These are phyloP conservation scores for Deakozyma indianensis DNA, from an alignment of 805 yeast species.

Conservation along the genomic window DNA sequence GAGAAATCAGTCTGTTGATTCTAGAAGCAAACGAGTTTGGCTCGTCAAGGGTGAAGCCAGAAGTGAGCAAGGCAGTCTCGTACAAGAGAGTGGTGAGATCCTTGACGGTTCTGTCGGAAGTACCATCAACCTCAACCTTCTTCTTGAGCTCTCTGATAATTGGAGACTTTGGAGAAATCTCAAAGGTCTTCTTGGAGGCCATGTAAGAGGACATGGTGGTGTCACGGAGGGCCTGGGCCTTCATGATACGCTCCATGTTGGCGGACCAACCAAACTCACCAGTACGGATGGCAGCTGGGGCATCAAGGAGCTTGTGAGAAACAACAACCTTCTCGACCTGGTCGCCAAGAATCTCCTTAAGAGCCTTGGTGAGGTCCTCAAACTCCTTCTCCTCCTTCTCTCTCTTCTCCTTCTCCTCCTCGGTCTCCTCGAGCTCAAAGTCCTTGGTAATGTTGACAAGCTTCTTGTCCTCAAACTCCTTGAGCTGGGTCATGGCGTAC, in stretches of 20 bases:
- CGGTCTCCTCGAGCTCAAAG: slow-evolving; percentile 90
- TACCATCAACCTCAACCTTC: slow-evolving; percentile 95
- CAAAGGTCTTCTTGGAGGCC: slow-evolving; percentile 99
- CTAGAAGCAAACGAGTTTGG: slow-evolving; percentile 95
- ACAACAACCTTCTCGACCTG: slow-evolving; percentile 99
- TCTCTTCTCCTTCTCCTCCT: slow-evolving; percentile 90
- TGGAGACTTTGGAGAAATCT: slow-evolving; percentile 92
- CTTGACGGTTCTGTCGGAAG: slow-evolving; percentile 96
- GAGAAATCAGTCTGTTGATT: slow-evolving; percentile 94
- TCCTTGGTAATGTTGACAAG: slow-evolving; percentile 98
- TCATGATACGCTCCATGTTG: slow-evolving; percentile 99
- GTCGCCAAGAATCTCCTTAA: slow-evolving; percentile 95
- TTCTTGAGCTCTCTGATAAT: slow-evolving; percentile 91
- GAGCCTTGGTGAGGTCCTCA: slow-evolving; percentile 87
- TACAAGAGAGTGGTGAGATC: slow-evolving; percentile 90
- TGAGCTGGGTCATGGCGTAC: slow-evolving; percentile 97
- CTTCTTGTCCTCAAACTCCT: slow-evolving; percentile 98
- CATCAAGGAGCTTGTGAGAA: slow-evolving; percentile 90
- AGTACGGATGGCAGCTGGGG: slow-evolving; percentile 99
- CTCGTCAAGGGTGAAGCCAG: slow-evolving; percentile 98
- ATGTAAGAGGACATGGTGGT: slow-evolving; percentile 98
- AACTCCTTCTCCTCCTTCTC: slow-evolving; percentile 86
- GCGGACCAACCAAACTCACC: slow-evolving; percentile 99
- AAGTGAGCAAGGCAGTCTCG: slow-evolving; percentile 96
- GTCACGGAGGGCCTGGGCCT: slow-evolving; percentile 99